These are phyloP conservation scores for Peronospora tabacina DNA, from an alignment of 352 stramenopile genomes.

Conservation along the genomic window DNA sequence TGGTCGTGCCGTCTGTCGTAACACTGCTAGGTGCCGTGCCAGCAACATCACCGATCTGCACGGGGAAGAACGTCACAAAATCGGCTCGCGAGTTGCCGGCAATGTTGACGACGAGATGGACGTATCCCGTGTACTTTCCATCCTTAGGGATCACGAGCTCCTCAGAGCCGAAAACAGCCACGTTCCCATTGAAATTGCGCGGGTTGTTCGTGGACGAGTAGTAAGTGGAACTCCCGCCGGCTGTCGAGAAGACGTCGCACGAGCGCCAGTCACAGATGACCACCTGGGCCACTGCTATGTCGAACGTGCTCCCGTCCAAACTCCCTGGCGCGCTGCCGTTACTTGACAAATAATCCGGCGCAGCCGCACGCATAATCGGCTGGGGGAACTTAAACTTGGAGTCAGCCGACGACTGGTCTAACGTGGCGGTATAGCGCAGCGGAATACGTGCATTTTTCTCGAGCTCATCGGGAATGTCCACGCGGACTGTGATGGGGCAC, in stretches of 20 bases:
- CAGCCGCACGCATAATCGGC: conserved; percentile 32
- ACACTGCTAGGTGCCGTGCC: conserved; percentile 43
- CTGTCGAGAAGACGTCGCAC: conserved; percentile 56
- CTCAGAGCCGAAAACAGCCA: conserved; percentile 51
- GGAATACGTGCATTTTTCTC: conserved; percentile 42
- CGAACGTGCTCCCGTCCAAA: conserved; percentile 35
- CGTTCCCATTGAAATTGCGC: conserved; percentile 46
- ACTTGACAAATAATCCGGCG: conserved; percentile 37
- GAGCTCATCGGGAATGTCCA: conserved; percentile 47
- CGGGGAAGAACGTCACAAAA: conserved; percentile 74
- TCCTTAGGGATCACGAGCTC: conserved; percentile 69
- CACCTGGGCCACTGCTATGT: conserved; percentile 60
- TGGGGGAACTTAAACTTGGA: conserved; percentile 50
- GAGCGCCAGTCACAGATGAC: conserved; percentile 73
- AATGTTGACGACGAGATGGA: conserved; percentile 60
- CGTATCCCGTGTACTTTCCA: conserved; percentile 73
- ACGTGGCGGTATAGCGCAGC: conserved; percentile 54
- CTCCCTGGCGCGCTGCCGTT: conserved; percentile 22
- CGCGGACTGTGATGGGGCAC: conserved; percentile 60
- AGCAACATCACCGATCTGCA: conserved; percentile 59
- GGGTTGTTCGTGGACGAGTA: conserved; percentile 67
- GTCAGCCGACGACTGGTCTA: conserved; percentile 39
- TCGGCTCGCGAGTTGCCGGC: conserved; percentile 56
- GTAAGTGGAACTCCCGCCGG: conserved; percentile 39
- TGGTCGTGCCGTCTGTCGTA: conserved; percentile 52